Percentiles rank a stretch among this genome's conserved stretches.
Evolutionary conservation across 2,329 filamentous ascomycete genomes (phyloP).

Genomic region (Monosporascus sp.): DNA sequence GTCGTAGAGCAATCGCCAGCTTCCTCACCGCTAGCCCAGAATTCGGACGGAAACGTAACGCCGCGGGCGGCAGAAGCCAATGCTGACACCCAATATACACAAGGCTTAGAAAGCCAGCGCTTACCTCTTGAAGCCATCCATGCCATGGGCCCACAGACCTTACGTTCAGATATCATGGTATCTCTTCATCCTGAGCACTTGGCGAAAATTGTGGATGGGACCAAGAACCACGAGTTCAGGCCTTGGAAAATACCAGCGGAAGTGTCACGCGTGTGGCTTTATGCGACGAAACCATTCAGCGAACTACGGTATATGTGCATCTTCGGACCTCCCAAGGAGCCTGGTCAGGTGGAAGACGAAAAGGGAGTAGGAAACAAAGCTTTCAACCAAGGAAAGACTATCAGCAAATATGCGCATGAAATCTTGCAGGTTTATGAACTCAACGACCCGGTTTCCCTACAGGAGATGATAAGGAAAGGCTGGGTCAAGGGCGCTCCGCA

Average conservation of each 20-base stretch:
- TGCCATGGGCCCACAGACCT: constrained; percentile 33
- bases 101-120: constrained; percentile 27
- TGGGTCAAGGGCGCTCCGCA: constrained; percentile 47
- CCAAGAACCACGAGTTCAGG: constrained; percentile 50
- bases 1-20: constrained; percentile 8
- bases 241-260: constrained; percentile 48
- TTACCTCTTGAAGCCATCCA: constrained; percentile 23
- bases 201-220: constrained; percentile 41
- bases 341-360: constrained; percentile 39
- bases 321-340: constrained; percentile 40
- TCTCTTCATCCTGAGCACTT: constrained; percentile 54
- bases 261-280: constrained; percentile 59
- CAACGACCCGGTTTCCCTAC: constrained; percentile 50
- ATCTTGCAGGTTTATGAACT: constrained; percentile 55
- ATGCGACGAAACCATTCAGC: constrained; percentile 40
- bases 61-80: constrained; percentile 9
- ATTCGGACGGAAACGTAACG: constrained; percentile 5
- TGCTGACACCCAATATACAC: constrained; percentile 16
- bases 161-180: constrained; percentile 37
- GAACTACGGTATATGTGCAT: constrained; percentile 55
- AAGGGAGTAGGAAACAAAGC: constrained; percentile 45
- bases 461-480: constrained; percentile 47
- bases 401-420: constrained; percentile 43
- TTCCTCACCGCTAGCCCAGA: constrained; percentile 5
- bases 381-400: constrained; percentile 39